Evolutionary conservation across 2,329 filamentous ascomycete genomes (phyloP), one percentile per base, ranked within the genome.

Genomic region (Calonectria fujianensis): DNA sequence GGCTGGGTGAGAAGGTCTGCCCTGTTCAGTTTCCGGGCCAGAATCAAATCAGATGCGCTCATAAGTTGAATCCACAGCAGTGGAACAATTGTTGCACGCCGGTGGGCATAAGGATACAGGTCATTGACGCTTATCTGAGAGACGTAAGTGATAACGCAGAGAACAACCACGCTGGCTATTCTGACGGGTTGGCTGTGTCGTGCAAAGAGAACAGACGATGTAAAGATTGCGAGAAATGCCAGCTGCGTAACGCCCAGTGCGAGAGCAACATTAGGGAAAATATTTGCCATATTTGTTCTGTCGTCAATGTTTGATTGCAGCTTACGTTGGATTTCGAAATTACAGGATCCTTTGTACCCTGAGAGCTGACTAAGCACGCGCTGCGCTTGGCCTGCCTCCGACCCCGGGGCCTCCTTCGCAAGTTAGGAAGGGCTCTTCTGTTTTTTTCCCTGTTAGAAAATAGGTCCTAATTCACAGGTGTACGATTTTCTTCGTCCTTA

Each of bases 41-140:
- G 18, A 11, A 61, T 20, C 32, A 61, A 24, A 24, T 61, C 32
- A 39, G 57, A 35, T 18, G 32, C 57, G 16, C 20, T 61, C 31
- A 61, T 24, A 10, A 61, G 41, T 39, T 61, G 32, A 39, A 61
- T 61, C 57, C 57, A 27, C 1, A 61, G 20, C 14, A 61, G 57
- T 4, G 32, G 57, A n/a, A 61, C 57, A 20, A 20, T n/a, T 14
- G 31, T 27, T 16, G 10, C 48, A 27, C 48, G 48, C 5, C n/a
- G 13, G 48, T 51, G 48, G 11, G 24, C 48, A 51, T 27, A 27
- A 3, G n/a, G 10, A 27, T 27, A 51, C 24, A 29, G 4, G 10
- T 51, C n/a, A 16, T 27, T 10, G n/a, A 51, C 24, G 24, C n/a
- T 11, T 27, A 29, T 11, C 24, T 51, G 48, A 29, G 48, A 11